phyloP scores from a whole-genome alignment of 2,329 filamentous ascomycete species.

The Tolypocladium cylindrosporum region DNA sequence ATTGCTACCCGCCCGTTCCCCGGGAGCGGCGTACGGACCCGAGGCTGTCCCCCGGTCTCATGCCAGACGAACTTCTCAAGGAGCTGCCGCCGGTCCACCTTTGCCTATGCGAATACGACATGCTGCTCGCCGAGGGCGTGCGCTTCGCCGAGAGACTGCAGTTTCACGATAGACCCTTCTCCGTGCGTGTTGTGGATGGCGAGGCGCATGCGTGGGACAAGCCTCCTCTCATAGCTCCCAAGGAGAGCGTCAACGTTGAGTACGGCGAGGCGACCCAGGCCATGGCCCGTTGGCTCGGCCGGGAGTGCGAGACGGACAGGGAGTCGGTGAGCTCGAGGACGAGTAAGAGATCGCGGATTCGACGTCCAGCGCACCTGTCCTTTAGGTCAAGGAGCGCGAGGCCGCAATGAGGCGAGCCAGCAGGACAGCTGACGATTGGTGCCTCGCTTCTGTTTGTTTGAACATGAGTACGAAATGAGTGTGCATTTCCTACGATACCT shows the following conservation, averaged over 20 bases:
- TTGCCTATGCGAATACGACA: slow-evolving; percentile 55
- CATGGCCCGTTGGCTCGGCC: slow-evolving; percentile 31
- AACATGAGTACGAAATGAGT: not conserved
- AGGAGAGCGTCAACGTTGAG: slow-evolving; percentile 33
- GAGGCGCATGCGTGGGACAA: slow-evolving; percentile 41
- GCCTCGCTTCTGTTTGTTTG: not conserved
- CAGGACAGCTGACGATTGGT: not conserved
- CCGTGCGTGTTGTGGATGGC: slow-evolving; percentile 31
- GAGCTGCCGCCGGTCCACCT: slow-evolving; percentile 45
- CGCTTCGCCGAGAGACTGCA: slow-evolving; percentile 50
- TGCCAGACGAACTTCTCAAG: slow-evolving; percentile 39
- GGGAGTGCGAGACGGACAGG: slow-evolving; percentile 23
- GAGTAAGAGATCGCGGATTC: slow-evolving; percentile 19
- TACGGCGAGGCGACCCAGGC: slow-evolving; percentile 32
- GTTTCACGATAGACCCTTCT: slow-evolving; percentile 19
- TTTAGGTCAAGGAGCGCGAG: slow-evolving; percentile 21
- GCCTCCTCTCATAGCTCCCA: slow-evolving; percentile 31
- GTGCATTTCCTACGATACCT: not conserved
- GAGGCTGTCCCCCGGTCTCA: slow-evolving; percentile 47
- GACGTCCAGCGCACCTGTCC: slow-evolving; percentile 19
- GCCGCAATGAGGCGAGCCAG: slow-evolving; percentile 5
- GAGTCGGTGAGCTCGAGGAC: slow-evolving; percentile 24
- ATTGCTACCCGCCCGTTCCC: slow-evolving; percentile 43
- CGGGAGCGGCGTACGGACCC: slow-evolving; percentile 37
- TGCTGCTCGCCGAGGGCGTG: slow-evolving; percentile 51